Conservation (phyloP, 2,329 filamentous ascomycete genomes). For the Cyclaneusma minus region DNA sequence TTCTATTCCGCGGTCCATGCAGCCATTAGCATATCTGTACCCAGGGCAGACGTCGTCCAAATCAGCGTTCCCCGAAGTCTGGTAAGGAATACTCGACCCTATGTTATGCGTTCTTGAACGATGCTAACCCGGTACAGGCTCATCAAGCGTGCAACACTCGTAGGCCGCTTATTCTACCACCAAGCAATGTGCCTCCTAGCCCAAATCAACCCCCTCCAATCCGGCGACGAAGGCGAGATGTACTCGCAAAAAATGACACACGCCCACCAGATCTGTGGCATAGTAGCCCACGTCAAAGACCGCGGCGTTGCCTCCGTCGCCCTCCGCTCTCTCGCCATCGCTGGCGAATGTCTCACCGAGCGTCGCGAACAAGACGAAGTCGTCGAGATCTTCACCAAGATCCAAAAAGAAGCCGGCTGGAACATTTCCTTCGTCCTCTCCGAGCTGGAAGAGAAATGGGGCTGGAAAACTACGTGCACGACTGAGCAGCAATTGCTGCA, state of each 20-base stretch:
- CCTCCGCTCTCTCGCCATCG: constrained; percentile 63
- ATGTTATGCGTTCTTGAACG: constrained; percentile 4
- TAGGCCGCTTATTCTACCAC: constrained; percentile 79
- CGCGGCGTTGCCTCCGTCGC: constrained; percentile 65
- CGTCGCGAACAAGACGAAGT: constrained; percentile 68
- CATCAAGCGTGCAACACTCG: constrained; percentile 65
- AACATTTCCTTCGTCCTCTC: constrained; percentile 54
- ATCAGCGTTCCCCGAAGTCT: constrained; percentile 75
- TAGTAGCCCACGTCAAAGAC: constrained; percentile 73
- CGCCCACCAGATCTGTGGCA: constrained; percentile 75
- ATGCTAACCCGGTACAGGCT: constrained; percentile 37
- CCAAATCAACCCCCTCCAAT: constrained; percentile 60
- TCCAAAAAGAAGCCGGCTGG: constrained; percentile 67
- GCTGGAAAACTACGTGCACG: constrained; percentile 36
- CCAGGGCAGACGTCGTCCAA: constrained; percentile 50
- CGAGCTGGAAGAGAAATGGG: constrained; percentile 64
- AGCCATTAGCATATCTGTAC: constrained; percentile 64
- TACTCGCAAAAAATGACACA: constrained; percentile 55
- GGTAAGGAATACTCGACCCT: constrained; percentile 34
- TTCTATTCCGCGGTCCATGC: constrained; percentile 71
- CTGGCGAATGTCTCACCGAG: constrained; percentile 55
- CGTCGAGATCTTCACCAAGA: constrained; percentile 58
- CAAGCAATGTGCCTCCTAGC: constrained; percentile 69
- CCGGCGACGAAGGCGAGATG: constrained; percentile 44
- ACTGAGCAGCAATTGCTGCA: constrained; percentile 10